These are phyloP conservation scores for Cladosporium phlei DNA, from an alignment of 2,329 filamentous ascomycete species.

Conservation along the genomic window DNA sequence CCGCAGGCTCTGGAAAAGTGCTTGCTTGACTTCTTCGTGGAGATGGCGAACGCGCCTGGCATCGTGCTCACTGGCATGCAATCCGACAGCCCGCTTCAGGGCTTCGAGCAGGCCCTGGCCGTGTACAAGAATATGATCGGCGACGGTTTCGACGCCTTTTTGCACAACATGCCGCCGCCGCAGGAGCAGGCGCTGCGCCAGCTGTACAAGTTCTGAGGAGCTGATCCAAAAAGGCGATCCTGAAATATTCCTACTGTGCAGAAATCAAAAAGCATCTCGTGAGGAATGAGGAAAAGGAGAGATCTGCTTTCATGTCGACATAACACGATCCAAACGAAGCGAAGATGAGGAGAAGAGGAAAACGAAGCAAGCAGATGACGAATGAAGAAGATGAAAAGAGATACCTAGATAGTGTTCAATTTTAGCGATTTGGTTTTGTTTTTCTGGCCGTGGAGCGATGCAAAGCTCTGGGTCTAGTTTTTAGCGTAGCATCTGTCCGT, in stretches of 20 bases:
- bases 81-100: slow-evolving; percentile 57
- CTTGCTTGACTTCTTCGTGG: slow-evolving; percentile 73
- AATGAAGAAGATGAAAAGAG: neutral
- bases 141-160: slow-evolving; percentile 49
- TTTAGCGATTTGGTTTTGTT: slow-evolving; percentile 7
- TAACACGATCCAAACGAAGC: neutral
- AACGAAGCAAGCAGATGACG: neutral
- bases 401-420: slow-evolving; percentile 15
- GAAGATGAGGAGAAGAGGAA: neutral
- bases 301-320: too few species aligned
- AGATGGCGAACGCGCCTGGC: slow-evolving; percentile 67
- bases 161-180: slow-evolving; percentile 41
- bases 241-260: neutral
- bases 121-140: slow-evolving; percentile 52
- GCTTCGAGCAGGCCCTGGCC: slow-evolving; percentile 61
- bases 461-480: slow-evolving; percentile 1
- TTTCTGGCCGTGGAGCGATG: neutral
- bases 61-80: slow-evolving; percentile 57
- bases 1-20: slow-evolving; percentile 88
- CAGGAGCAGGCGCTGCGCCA: slow-evolving; percentile 42
- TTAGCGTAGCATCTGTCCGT: slow-evolving; percentile 35
- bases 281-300: neutral
- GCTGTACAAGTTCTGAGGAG: slow-evolving; percentile 40
- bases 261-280: neutral
- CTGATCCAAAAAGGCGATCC: too few species aligned